Percentiles rank a stretch among this genome's conserved stretches.
phyloP scores from a whole-genome alignment of 1,139 yeast genomes.

The Saccharomycopsis phalli region DNA sequence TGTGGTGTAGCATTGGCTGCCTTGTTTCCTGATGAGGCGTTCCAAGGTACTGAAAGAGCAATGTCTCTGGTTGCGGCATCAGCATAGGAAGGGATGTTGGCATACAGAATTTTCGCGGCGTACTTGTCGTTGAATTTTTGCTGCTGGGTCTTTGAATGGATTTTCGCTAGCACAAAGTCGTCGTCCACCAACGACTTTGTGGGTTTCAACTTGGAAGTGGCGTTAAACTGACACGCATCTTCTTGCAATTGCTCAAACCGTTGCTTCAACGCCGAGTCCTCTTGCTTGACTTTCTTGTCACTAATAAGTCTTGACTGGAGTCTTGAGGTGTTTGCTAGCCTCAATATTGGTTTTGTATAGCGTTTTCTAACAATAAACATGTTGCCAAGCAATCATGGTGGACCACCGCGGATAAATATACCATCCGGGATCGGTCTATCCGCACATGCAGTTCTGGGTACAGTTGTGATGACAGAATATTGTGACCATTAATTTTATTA shows the following conservation, averaged over 20 bases:
- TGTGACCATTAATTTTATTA: background rate
- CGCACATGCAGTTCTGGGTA: no score
- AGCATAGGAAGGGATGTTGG: slow-evolving; percentile 35
- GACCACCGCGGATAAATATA: no score
- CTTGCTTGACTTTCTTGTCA: background rate
- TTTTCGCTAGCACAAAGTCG: slow-evolving; percentile 22
- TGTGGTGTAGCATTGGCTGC: slow-evolving; percentile 16
- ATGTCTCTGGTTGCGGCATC: slow-evolving; percentile 46
- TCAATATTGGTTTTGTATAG: no score
- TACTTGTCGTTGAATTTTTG: slow-evolving; percentile 29
- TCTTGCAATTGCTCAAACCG: slow-evolving; percentile 35
- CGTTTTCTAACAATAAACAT: no score
- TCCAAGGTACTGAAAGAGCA: slow-evolving; percentile 58
- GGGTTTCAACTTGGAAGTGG: slow-evolving; percentile 22
- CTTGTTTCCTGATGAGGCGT: slow-evolving; percentile 52
- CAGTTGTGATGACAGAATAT: background rate
- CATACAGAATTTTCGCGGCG: slow-evolving; percentile 32
- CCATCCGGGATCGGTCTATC: no score
- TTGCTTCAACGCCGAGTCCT: slow-evolving; percentile 24
- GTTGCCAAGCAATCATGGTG: no score
- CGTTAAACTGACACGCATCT: slow-evolving; percentile 30
- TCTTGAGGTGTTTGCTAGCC: background rate
- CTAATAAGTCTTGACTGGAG: no score
- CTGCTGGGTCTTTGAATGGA: slow-evolving; percentile 25
- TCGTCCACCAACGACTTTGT: slow-evolving; percentile 23